Base-by-base conservation (phyloP, 225 moss, liverwort and hornwort genomes). In the Climacium dendroides region DNA sequence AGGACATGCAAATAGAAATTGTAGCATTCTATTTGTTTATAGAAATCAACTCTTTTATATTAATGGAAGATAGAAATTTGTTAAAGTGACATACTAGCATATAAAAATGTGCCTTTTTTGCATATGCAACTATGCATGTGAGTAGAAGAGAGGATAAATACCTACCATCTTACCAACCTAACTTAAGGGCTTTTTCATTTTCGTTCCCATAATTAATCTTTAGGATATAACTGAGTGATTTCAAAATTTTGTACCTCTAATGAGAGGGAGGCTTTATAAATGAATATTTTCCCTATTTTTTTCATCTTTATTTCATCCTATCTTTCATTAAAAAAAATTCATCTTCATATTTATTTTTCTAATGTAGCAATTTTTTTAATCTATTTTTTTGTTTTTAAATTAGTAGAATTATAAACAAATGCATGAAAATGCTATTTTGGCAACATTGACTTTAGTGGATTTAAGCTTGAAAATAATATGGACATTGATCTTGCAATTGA, bases 371-470 rank as follows among this genome's bases (percentile, higher is more conserved):
- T 39, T 69, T 39, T 3, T 37, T 39, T 14, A 1, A 4, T 12
- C 19, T 69, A 0, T 26, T 13, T 41, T 65, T 69, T 4, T 4
- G n/a, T n/a, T 16, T 43, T 45, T 28, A 10, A 72, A 17, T 17
- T 10, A 45, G 5, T 16, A 29, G 16, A 45, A 28, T 6, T 29
- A 0, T 29, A 72, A 72, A 10, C 1, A 28, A 17, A 5, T 29
- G 10, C 0, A 0, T 28, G 0, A 1, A 72, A 45, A 72, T 45
- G 17, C 4, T 72, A 29, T 45, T 29, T 45, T 2, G 17, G 6
- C 0, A 28, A 3, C 3, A 16, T 17, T 72, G 16, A 43, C 3
- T 5, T 43, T 5, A 43, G 0, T 26, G 1, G 28, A 5, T 2
- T 71, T 9, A 45, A 26, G 43, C 5, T 0, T 32, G 63, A 63